Base-by-base conservation (phyloP, 768 basidiomycete genomes). In the Hydnomerulius pinastri region DNA sequence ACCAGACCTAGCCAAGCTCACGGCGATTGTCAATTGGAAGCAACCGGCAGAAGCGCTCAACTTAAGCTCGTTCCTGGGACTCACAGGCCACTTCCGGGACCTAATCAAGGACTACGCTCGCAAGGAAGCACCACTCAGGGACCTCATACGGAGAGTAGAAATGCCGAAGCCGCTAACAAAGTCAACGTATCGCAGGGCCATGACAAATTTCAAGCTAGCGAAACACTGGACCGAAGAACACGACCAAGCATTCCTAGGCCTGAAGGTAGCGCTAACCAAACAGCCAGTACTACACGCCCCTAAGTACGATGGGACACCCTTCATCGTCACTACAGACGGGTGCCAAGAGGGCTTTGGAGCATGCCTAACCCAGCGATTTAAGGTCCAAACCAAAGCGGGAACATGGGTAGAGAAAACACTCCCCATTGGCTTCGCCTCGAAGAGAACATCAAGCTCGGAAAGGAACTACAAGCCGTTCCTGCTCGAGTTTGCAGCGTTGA, bases 1-100 rank as follows among this genome's bases (percentile, higher is more conserved):
- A 15, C 67, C 71, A 2, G 71, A 77, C 50, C 54, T 60, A 2
- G 35, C 62, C 3, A 77, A 77, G 51, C 55, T 77, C 4, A 67
- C 65, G 1, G 68, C 73, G 0, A 66, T 77, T 3, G 67, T 75
- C 1, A 48, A 71, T 11, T 73, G 71, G 68, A 39, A 47, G 17
- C 42, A 27, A 39, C 74, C 74, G 1, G 17, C 43, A 11, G 55
- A 68, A 25, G 59, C 63, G 1, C 55, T 53, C 0, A 54, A 72
- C 11, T 53, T 77, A 6, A 46, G 52, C 4, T 58, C 57, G 5
- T 77, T 77, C 53, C 29, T 73, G 6, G 71, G 74, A 0, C 55
- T 73, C 6, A 70, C 67, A 4, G 60, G 66, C 2, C 68, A 68
- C 49, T 77, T 73, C 54, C 56, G 70, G 0, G 44, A 60, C 15